These are phyloP conservation scores for Boletus sp. DNA, from an alignment of 1,284 basidiomycete species.

Conservation along the genomic window DNA sequence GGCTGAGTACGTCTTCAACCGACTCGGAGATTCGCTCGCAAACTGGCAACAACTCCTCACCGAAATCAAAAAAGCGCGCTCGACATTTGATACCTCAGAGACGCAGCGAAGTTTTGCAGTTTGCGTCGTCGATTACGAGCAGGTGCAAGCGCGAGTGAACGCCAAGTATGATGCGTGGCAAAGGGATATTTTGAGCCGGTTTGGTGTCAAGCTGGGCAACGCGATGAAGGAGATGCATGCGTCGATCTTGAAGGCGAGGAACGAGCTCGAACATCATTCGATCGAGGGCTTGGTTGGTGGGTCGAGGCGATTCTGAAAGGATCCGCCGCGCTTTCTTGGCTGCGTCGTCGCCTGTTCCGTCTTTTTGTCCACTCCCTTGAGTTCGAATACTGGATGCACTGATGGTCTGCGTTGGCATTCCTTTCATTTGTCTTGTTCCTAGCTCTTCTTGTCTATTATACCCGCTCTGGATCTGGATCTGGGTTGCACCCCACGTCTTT, in stretches of 20 bases:
- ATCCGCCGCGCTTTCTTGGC: neutral
- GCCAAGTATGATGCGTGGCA: slow-evolving; percentile 99
- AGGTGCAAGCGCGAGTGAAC: slow-evolving; percentile 95
- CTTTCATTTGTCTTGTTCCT: neutral
- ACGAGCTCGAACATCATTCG: slow-evolving; percentile 87
- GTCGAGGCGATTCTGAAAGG: slow-evolving; percentile 38
- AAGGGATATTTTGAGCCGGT: slow-evolving; percentile 86
- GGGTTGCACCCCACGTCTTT: slow-evolving; percentile 7
- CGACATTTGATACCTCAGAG: slow-evolving; percentile 95
- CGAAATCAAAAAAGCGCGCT: slow-evolving; percentile 93
- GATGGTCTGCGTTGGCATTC: neutral
- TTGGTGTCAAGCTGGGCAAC: slow-evolving; percentile 87
- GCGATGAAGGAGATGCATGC: slow-evolving; percentile 97
- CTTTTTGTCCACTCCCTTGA: neutral
- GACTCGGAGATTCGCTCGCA: slow-evolving; percentile 87
- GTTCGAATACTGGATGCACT: neutral
- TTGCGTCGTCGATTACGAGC: slow-evolving; percentile 95
- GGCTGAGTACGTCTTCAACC: slow-evolving; percentile 92
- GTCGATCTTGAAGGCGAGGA: slow-evolving; percentile 85
- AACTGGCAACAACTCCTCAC: slow-evolving; percentile 94
- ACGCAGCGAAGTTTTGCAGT: slow-evolving; percentile 90
- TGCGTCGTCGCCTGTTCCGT: neutral
- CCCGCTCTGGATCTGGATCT: slow-evolving; percentile 20
- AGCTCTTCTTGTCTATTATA: slow-evolving; percentile 3
- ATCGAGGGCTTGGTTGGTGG: slow-evolving; percentile 56